Evolutionary conservation across 345 rosid genomes (phyloP).

Genomic region (Linum lewisii): DNA sequence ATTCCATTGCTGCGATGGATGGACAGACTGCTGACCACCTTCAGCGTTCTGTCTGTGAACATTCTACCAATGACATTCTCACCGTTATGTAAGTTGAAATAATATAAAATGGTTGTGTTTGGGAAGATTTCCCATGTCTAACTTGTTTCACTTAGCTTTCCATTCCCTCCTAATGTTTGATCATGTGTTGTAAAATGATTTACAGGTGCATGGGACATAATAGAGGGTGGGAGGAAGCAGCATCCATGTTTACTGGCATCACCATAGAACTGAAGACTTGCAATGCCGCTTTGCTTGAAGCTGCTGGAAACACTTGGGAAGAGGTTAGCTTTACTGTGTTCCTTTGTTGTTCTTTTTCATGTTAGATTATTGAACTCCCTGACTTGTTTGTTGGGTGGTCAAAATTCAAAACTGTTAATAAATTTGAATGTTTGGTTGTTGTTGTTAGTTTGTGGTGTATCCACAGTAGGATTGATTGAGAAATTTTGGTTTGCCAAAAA

Average conservation of each 20-base stretch:
- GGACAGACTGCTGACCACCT: constrained; percentile 95
- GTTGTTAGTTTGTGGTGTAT: too few relatives aligned
- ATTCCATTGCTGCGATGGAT: constrained; percentile 94
- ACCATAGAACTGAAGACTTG: constrained; percentile 75
- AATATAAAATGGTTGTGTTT: too few relatives aligned
- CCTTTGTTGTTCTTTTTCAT: neutral
- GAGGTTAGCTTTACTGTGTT: constrained; percentile 38
- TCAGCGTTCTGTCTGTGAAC: constrained; percentile 54
- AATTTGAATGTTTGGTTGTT: neutral
- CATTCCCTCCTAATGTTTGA: neutral
- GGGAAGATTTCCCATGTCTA: neutral
- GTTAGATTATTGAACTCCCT: too few relatives aligned
- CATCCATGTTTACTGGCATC: constrained; percentile 71
- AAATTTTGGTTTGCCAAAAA: neutral
- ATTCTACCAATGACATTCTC: constrained; percentile 50
- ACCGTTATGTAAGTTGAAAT: constrained; percentile 67
- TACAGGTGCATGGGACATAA: constrained; percentile 98
- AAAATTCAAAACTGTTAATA: too few relatives aligned
- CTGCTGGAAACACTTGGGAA: constrained; percentile 85
- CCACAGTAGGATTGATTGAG: neutral
- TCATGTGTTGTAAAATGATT: neutral
- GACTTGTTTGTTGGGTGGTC: neutral
- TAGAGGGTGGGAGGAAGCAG: constrained; percentile 99
- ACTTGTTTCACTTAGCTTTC: neutral
- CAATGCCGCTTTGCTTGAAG: constrained; percentile 96